Conservation (phyloP, 768 basidiomycete genomes). For the Macrolepiota dolichaula region DNA sequence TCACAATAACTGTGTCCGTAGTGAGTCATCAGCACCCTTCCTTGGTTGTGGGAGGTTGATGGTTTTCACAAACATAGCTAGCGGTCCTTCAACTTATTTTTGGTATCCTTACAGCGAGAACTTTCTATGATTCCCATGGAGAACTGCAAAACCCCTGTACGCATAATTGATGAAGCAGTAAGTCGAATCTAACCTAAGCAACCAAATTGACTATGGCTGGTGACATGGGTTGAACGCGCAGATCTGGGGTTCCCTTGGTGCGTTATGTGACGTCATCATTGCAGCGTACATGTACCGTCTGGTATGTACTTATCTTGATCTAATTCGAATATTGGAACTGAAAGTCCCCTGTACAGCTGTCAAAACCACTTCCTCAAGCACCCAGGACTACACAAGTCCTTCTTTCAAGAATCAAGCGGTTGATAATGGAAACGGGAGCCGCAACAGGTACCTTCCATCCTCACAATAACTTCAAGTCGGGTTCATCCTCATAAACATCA, state of each 20-base stretch:
- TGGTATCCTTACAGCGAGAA: too few relatives aligned
- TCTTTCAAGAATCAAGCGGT: not conserved
- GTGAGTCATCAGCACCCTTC: not conserved
- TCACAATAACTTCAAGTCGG: not conserved
- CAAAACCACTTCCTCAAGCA: not conserved
- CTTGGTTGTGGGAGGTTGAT: not conserved
- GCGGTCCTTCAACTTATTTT: too few relatives aligned
- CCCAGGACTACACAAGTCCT: not conserved
- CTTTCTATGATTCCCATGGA: too few relatives aligned
- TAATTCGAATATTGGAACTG: not conserved
- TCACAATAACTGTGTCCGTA: not conserved
- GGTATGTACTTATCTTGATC: not conserved
- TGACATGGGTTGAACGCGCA: not conserved
- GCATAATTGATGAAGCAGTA: too few relatives aligned
- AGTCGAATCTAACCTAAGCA: not conserved
- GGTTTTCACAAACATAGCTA: too few relatives aligned
- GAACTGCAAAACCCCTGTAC: too few relatives aligned
- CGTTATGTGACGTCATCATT: not conserved
- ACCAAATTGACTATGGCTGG: not conserved
- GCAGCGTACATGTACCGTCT: not conserved
- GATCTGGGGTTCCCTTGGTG: not conserved
- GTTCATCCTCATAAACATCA: not conserved
- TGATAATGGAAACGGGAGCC: conserved; percentile 3
- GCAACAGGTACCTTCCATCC: not conserved
- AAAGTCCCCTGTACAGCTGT: not conserved